A percentile compares a stretch with the other conserved stretches of the same genome.
Conservation (phyloP, 129 eudicot genomes). For the Tagetes erecta region DNA sequence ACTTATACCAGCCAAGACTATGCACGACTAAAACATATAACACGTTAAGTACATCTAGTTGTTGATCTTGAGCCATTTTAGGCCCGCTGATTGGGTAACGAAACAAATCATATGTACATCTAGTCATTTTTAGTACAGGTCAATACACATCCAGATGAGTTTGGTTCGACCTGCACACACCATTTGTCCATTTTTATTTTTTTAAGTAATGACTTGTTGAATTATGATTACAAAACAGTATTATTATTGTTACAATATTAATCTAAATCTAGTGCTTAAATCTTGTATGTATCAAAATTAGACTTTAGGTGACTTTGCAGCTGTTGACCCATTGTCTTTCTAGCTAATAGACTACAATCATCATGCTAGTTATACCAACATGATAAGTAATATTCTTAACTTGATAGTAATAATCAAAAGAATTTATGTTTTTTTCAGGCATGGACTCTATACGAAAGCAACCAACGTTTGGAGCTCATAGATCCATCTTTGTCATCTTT, state of each 20-base stretch:
- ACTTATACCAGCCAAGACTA: background rate
- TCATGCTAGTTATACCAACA: background rate
- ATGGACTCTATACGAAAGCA: constrained; percentile 54
- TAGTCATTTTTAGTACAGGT: background rate
- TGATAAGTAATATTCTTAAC: background rate
- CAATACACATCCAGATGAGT: background rate
- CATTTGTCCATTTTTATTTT: background rate
- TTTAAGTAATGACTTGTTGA: background rate
- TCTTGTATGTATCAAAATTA: background rate
- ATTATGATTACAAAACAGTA: background rate
- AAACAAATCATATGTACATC: background rate
- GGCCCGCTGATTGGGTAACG: background rate
- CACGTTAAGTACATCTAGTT: background rate
- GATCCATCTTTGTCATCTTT: constrained; percentile 45
- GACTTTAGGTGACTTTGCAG: background rate
- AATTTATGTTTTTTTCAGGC: constrained; percentile 40
- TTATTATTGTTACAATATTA: background rate
- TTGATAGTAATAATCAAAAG: constrained; percentile 4
- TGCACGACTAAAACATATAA: background rate
- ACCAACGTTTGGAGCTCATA: constrained; percentile 50
- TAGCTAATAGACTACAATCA: background rate
- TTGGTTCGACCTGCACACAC: background rate
- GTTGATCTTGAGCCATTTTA: background rate
- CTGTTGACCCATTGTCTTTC: background rate
- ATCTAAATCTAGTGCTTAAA: background rate